These are phyloP conservation scores for Raddia distichophylla DNA, from an alignment of 176 grass and related monocot species.

Conservation along the genomic window DNA sequence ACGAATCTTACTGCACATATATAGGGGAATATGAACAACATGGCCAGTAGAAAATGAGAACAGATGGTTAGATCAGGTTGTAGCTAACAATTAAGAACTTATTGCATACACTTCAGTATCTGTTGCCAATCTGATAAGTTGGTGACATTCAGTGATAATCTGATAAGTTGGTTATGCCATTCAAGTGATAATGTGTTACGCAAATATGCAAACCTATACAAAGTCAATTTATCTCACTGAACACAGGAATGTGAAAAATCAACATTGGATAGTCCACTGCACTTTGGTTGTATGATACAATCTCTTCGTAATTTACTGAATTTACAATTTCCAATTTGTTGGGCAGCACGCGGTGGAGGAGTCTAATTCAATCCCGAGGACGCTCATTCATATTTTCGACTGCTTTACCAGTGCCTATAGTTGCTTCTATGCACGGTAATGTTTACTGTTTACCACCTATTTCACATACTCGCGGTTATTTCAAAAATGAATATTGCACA, in stretches of 20 bases:
- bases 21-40: too few species aligned
- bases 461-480: background rate
- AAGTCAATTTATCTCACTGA: too few species aligned
- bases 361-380: conserved; percentile 84
- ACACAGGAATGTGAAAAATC: background rate
- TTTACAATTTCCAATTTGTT: conserved; percentile 42
- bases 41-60: too few species aligned
- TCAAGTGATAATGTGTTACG: background rate
- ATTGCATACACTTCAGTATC: background rate
- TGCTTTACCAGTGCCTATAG: conserved; percentile 76
- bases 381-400: conserved; percentile 96
- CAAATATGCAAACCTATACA: background rate
- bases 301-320: background rate
- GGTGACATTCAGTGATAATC: background rate
- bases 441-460: conserved; percentile 31
- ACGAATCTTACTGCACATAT: background rate
- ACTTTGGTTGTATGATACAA: background rate
- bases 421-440: conserved; percentile 83
- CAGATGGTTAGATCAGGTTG: too few species aligned
- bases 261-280: background rate
- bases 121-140: background rate
- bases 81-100: too few species aligned
- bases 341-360: conserved; percentile 84
- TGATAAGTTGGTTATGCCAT: too few species aligned
- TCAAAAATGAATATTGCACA: conserved; percentile 11